phyloP scores from a whole-genome alignment of 1,139 yeast genomes.

The Candida labiduridarum region DNA sequence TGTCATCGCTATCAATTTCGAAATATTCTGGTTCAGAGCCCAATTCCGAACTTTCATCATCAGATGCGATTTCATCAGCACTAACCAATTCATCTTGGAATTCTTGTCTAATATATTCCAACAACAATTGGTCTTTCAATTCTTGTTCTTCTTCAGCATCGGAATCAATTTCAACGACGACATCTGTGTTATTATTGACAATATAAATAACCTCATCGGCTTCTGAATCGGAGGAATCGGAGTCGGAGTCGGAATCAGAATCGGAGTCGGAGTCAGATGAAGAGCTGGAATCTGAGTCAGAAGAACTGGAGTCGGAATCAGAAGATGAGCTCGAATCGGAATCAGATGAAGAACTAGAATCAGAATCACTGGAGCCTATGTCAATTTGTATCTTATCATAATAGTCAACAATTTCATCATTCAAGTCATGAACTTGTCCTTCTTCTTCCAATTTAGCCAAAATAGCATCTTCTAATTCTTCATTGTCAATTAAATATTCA shows the following conservation, averaged over 20 bases:
- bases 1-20: constrained; percentile 30
- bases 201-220: constrained; percentile 22
- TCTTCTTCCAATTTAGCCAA: constrained; percentile 37
- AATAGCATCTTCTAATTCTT: constrained; percentile 39
- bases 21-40: constrained; percentile 37
- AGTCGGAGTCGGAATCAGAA: constrained; percentile 4
- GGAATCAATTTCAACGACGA: constrained; percentile 20
- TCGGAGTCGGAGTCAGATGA: not conserved
- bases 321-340: not conserved
- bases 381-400: constrained; percentile 25
- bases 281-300: not conserved
- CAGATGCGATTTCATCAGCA: constrained; percentile 31
- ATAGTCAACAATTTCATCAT: constrained; percentile 42
- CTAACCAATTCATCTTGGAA: constrained; percentile 40
- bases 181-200: constrained; percentile 33
- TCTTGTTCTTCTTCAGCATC: constrained; percentile 36
- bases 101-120: constrained; percentile 44
- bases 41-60: constrained; percentile 31
- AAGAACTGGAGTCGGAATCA: not conserved
- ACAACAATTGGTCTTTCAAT: constrained; percentile 36
- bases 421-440: constrained; percentile 41
- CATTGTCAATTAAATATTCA: constrained; percentile 35
- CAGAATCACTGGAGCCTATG: constrained; percentile 1
- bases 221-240: constrained; percentile 13
- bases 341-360: not conserved